Evolutionary conservation across 352 stramenopile genomes (phyloP).

Genomic region (Thalassiosira gravida): DNA sequence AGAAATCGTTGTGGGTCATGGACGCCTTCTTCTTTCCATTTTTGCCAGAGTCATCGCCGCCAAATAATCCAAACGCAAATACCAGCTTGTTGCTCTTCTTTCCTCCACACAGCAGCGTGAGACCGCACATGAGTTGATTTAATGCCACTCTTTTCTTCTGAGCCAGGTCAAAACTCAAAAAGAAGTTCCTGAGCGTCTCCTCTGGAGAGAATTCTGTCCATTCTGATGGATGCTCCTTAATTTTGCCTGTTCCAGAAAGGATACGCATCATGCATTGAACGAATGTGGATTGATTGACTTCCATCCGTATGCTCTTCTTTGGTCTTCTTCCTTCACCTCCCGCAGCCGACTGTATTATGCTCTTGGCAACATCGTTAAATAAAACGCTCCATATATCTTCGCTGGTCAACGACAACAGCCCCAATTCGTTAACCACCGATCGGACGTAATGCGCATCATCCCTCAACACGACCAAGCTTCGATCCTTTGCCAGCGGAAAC

Average conservation of each 20-base stretch:
- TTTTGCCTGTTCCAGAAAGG: constrained; percentile 41
- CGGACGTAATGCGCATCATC: constrained; percentile 83
- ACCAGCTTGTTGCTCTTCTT: constrained; percentile 95
- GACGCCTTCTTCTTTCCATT: constrained; percentile 61
- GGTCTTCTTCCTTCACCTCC: constrained; percentile 3
- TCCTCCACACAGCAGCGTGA: constrained; percentile 92
- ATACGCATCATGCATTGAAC: constrained; percentile 74
- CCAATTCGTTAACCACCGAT: constrained; percentile 74
- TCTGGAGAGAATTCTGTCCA: constrained; percentile 40
- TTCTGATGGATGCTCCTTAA: constrained; percentile 29
- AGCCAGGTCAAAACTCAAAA: constrained; percentile 79
- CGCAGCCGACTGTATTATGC: neutral
- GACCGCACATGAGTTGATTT: constrained; percentile 91
- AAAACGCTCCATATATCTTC: constrained; percentile 71
- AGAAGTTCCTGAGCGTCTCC: constrained; percentile 81
- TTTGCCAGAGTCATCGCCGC: constrained; percentile 86
- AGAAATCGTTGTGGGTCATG: constrained; percentile 87
- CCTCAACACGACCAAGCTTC: constrained; percentile 76
- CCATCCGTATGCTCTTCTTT: constrained; percentile 32
- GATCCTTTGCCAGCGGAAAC: constrained; percentile 78
- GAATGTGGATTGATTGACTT: constrained; percentile 72
- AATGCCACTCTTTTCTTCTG: constrained; percentile 72
- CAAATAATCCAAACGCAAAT: constrained; percentile 88
- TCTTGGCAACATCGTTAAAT: constrained; percentile 49
- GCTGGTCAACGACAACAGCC: constrained; percentile 64